Evolutionary conservation across 1,139 yeast genomes (phyloP).

Genomic region (Lodderomyces elongisporus): DNA sequence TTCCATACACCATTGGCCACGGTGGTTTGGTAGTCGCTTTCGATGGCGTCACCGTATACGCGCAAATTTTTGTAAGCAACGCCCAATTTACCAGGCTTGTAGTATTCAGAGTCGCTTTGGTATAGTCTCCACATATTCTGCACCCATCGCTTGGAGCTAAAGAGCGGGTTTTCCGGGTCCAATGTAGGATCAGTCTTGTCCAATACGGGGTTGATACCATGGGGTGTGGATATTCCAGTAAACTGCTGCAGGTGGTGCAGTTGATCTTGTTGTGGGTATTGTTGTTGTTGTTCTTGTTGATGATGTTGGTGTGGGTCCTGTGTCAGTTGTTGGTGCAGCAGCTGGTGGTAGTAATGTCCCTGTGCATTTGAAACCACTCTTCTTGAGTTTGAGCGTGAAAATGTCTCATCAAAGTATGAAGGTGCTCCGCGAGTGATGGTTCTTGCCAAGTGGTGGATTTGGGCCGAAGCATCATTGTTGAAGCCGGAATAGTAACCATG

Average conservation of each 20-base stretch:
- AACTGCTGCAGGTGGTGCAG: background rate
- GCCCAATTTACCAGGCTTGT: conserved; percentile 63
- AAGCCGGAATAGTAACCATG: conserved; percentile 12
- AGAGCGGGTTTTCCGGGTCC: conserved; percentile 10
- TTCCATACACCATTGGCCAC: conserved; percentile 48
- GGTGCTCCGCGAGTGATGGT: conserved; percentile 8
- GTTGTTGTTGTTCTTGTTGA: background rate
- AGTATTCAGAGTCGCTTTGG: conserved; percentile 58
- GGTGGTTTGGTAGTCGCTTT: conserved; percentile 74
- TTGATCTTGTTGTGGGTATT: background rate
- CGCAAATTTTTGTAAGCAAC: conserved; percentile 62
- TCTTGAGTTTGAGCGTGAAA: background rate
- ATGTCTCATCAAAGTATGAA: conserved; percentile 7
- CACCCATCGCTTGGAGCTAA: conserved; percentile 47
- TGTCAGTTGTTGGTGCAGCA: no score
- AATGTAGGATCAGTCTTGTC: conserved; percentile 12
- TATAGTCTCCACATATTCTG: conserved; percentile 56
- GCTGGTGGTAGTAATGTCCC: no score
- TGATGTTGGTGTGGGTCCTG: background rate
- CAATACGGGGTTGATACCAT: conserved; percentile 11
- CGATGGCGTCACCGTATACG: conserved; percentile 73
- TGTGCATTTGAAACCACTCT: conserved; percentile 3
- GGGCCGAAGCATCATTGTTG: conserved; percentile 10
- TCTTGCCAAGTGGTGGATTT: conserved; percentile 11
- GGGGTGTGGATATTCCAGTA: conserved; percentile 1